Evolutionary conservation across 768 basidiomycete species (phyloP).

Genomic region (Auricularia auricula-judae): DNA sequence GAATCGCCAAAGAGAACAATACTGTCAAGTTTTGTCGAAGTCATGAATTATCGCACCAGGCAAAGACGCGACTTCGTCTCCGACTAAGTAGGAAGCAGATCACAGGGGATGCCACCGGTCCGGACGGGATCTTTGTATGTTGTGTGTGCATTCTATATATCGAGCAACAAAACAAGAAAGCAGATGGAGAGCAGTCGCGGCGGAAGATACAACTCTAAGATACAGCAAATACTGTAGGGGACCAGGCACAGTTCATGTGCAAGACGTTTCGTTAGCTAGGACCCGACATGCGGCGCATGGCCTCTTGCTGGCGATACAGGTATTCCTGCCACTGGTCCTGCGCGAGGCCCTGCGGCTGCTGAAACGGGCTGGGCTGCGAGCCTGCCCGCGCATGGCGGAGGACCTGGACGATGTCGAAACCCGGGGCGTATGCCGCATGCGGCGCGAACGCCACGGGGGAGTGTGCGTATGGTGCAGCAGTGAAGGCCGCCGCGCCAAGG

Average conservation of each 20-base stretch:
- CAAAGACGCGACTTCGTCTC: background rate
- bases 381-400: background rate
- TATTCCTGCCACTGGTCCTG: background rate
- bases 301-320: background rate
- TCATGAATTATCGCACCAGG: conserved; percentile 28
- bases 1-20: conserved; percentile 78
- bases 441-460: background rate
- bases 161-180: background rate
- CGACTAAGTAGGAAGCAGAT: no score
- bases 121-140: no score
- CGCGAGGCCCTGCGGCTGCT: background rate
- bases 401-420: background rate
- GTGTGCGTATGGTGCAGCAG: background rate
- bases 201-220: background rate
- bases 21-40: conserved; percentile 45
- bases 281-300: background rate
- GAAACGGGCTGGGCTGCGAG: background rate
- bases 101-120: no score
- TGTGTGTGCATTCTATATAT: no score
- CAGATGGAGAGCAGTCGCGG: background rate
- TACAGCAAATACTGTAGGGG: background rate
- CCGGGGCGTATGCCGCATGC: background rate
- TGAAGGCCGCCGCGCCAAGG: background rate
- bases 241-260: no score
- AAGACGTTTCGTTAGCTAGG: background rate